These are phyloP conservation scores for Digitaria exilis DNA, from an alignment of 202 grass and related monocot genomes.

Conservation along the genomic window DNA sequence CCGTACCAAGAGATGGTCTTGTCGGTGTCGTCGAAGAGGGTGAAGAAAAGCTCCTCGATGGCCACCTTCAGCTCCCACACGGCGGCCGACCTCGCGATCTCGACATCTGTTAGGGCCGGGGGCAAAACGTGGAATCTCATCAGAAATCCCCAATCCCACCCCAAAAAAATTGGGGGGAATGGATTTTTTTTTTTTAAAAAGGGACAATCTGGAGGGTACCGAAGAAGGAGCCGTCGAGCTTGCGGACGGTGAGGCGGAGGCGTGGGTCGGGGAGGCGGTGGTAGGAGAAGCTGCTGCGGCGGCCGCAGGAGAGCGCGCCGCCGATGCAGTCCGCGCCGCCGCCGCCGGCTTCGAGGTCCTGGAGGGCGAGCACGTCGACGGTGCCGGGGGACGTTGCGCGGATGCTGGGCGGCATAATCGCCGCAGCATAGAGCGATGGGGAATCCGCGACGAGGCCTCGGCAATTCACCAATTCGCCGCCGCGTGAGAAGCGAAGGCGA, in stretches of 20 bases:
- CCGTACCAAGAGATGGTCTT: slow-evolving; percentile 71
- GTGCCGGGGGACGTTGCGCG: slow-evolving; percentile 6
- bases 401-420: slow-evolving; percentile 28
- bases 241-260: slow-evolving; percentile 75
- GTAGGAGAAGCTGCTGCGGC: slow-evolving; percentile 72
- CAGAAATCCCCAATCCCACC: not conserved
- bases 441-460: not conserved
- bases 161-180: not conserved
- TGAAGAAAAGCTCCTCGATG: slow-evolving; percentile 63
- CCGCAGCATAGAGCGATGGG: not conserved
- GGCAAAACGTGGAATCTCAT: not conserved
- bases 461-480: not conserved
- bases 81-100: slow-evolving; percentile 49
- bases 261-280: slow-evolving; percentile 56
- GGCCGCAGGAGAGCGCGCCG: slow-evolving; percentile 43
- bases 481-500: not conserved
- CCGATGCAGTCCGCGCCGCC: slow-evolving; percentile 43
- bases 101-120: slow-evolving; percentile 48
- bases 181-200: too few relatives aligned
- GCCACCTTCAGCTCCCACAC: slow-evolving; percentile 76
- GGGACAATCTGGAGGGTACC: slow-evolving; percentile 38
- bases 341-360: not conserved
- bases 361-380: slow-evolving; percentile 15
- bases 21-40: slow-evolving; percentile 41
- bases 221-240: slow-evolving; percentile 86